Conservation (phyloP, 2,329 filamentous ascomycete species). For the Camptophora hylomeconis region DNA sequence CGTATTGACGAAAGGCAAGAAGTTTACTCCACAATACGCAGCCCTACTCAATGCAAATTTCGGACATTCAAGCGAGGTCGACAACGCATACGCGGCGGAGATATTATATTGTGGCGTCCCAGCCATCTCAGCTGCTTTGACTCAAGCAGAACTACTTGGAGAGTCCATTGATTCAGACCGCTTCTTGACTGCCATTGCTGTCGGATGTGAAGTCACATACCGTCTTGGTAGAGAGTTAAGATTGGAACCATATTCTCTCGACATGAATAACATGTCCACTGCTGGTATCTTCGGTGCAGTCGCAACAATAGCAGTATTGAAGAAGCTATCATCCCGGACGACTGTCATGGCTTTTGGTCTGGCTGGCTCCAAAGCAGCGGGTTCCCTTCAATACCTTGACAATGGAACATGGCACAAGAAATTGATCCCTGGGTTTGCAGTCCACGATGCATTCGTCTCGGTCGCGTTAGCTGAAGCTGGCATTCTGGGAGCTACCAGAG, state of each 20-base stretch:
- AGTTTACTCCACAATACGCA: slow-evolving; percentile 24
- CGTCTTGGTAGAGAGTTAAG: slow-evolving; percentile 23
- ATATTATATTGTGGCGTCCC: slow-evolving; percentile 31
- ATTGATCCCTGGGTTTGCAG: slow-evolving; percentile 27
- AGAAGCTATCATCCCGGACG: slow-evolving; percentile 13
- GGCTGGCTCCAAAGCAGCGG: slow-evolving; percentile 25
- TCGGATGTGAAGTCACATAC: slow-evolving; percentile 23
- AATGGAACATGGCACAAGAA: slow-evolving; percentile 28
- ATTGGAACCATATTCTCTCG: slow-evolving; percentile 22
- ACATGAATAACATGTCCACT: slow-evolving; percentile 27
- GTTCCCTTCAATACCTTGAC: slow-evolving; percentile 27
- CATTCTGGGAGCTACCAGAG: slow-evolving; percentile 16
- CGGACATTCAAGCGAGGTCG: slow-evolving; percentile 32
- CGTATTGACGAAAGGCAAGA: slow-evolving; percentile 13
- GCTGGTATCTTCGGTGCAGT: slow-evolving; percentile 26
- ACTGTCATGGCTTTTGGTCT: slow-evolving; percentile 25
- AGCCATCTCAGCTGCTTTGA: slow-evolving; percentile 19
- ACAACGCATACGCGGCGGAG: slow-evolving; percentile 31
- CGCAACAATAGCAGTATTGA: slow-evolving; percentile 21
- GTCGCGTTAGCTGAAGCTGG: slow-evolving; percentile 24
- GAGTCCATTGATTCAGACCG: slow-evolving; percentile 5
- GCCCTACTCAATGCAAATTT: slow-evolving; percentile 30
- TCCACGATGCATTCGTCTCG: slow-evolving; percentile 26
- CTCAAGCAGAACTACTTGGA: slow-evolving; percentile 20
- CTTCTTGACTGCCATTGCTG: slow-evolving; percentile 22